phyloP scores from a whole-genome alignment of 1,284 basidiomycete genomes.

The Apiotrichum laibachii region DNA sequence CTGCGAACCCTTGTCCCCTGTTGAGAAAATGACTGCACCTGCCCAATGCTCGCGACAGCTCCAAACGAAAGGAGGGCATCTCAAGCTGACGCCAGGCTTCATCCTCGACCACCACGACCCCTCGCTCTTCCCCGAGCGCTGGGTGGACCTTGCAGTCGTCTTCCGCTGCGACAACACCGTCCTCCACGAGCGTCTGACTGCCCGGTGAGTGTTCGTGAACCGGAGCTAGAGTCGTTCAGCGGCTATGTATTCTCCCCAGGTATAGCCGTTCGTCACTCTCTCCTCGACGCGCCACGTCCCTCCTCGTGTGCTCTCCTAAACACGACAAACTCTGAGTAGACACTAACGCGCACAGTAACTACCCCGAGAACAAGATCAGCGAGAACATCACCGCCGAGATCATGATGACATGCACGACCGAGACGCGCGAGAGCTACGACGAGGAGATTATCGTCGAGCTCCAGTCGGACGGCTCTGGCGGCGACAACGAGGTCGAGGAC shows the following conservation, averaged over 20 bases:
- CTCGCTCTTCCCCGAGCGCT: constrained; percentile 90
- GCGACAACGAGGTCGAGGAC: constrained; percentile 64
- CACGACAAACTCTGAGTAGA: not conserved
- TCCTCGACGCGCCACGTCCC: not conserved
- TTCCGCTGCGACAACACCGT: constrained; percentile 81
- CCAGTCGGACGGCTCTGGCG: constrained; percentile 70
- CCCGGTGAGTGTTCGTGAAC: constrained; percentile 61
- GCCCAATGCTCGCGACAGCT: too few species aligned
- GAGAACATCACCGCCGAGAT: constrained; percentile 99
- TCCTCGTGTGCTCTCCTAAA: constrained; percentile 3
- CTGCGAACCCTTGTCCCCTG: too few species aligned
- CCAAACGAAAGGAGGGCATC: too few species aligned
- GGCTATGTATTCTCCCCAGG: not conserved
- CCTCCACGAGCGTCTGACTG: constrained; percentile 92
- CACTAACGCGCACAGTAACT: constrained; percentile 60
- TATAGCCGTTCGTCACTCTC: too few species aligned
- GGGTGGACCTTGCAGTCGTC: constrained; percentile 96
- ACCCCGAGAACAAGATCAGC: constrained; percentile 88
- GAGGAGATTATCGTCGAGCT: constrained; percentile 84
- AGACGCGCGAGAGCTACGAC: constrained; percentile 82
- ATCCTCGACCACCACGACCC: constrained; percentile 98
- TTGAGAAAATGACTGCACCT: too few species aligned
- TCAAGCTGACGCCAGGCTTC: constrained; percentile 59
- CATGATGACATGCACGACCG: constrained; percentile 87
- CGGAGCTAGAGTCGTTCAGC: not conserved